Evolutionary conservation across 768 basidiomycete genomes (phyloP).

Genomic region (Suillus plorans): DNA sequence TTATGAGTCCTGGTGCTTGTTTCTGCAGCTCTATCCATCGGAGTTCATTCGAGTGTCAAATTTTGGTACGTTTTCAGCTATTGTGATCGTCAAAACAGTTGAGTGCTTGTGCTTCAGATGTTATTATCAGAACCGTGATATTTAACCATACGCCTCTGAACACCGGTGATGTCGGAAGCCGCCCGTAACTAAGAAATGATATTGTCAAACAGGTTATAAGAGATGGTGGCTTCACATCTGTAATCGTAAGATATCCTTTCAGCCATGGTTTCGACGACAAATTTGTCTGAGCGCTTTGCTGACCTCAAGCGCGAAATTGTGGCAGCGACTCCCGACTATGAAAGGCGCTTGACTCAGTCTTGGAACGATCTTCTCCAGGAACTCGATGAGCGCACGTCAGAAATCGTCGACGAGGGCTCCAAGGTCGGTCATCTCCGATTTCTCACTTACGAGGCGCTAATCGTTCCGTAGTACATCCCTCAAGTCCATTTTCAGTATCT

Average conservation of each 20-base stretch:
- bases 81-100: background rate
- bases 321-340: constrained; percentile 48
- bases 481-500: constrained; percentile 60
- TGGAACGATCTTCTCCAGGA: constrained; percentile 60
- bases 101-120: background rate
- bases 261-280: constrained; percentile 2
- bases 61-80: background rate
- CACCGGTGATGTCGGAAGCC: constrained; percentile 8
- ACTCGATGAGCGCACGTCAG: constrained; percentile 44
- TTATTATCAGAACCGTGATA: background rate
- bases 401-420: constrained; percentile 46
- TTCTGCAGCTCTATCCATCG: background rate
- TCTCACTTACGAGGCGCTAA: background rate
- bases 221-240: background rate
- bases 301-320: constrained; percentile 62
- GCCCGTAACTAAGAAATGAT: background rate
- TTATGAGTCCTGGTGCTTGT: background rate
- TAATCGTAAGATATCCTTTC: background rate
- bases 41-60: background rate
- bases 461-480: constrained; percentile 50
- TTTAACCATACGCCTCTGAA: background rate
- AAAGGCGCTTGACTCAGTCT: constrained; percentile 46
- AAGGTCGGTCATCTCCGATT: constrained; percentile 38
- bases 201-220: constrained; percentile 14
- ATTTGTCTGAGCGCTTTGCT: constrained; percentile 42